Percentiles rank a stretch among this genome's conserved stretches.
These are phyloP conservation scores for Arabidopsis suecica DNA, from an alignment of 345 rosid genomes.

Conservation along the genomic window DNA sequence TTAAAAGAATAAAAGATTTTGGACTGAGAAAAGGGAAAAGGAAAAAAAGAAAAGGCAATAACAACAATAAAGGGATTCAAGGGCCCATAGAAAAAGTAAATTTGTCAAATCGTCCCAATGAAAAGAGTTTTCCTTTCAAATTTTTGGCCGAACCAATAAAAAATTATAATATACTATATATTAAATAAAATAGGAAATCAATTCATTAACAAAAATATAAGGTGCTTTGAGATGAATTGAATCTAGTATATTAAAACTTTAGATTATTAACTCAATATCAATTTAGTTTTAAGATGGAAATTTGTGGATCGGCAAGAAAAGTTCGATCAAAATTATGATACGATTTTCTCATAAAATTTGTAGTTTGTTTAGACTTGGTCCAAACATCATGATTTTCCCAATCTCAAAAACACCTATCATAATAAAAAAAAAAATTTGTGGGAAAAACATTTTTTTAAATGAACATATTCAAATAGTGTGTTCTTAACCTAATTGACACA, in stretches of 20 bases:
- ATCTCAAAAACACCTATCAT: background rate
- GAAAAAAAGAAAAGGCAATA: conserved; percentile 33
- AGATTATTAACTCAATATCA: background rate
- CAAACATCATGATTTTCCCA: background rate
- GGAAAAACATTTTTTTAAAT: too few relatives aligned
- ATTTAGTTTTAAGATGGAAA: background rate
- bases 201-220: background rate
- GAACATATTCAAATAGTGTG: background rate
- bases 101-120: conserved; percentile 36
- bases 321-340: background rate
- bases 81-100: conserved; percentile 35
- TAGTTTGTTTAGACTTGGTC: background rate
- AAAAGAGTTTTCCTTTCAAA: conserved; percentile 32
- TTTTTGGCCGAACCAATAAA: background rate
- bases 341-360: background rate
- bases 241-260: background rate
- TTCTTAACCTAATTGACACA: background rate
- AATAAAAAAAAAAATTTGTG: background rate
- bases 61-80: conserved; percentile 37
- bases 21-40: conserved; percentile 29
- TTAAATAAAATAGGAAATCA: background rate
- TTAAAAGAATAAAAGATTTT: conserved; percentile 16
- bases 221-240: background rate
- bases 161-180: background rate
- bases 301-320: background rate